Percentiles rank a stretch among this genome's conserved stretches.
phyloP scores from a whole-genome alignment of 768 basidiomycete species.

The Podaxis sp. region DNA sequence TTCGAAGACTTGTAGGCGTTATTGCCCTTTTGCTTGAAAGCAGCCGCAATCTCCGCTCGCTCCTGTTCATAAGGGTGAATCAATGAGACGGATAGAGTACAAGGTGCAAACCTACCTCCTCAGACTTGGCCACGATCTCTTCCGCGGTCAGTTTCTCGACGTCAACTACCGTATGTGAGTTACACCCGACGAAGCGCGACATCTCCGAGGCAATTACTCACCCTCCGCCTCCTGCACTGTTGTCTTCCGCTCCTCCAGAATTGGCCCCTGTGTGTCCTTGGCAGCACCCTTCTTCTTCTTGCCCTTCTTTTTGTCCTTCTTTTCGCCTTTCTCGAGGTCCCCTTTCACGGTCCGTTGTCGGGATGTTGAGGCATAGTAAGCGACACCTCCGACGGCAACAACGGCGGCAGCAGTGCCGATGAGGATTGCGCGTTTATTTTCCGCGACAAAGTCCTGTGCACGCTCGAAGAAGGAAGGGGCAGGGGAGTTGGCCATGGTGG shows the following conservation, averaged over 20 bases:
- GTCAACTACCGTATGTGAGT: slow-evolving; percentile 20
- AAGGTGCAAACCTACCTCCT: slow-evolving; percentile 43
- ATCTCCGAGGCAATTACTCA: slow-evolving; percentile 11
- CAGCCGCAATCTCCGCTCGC: slow-evolving; percentile 56
- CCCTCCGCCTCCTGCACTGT: slow-evolving; percentile 31
- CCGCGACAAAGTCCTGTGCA: slow-evolving; percentile 64
- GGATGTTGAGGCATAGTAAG: slow-evolving; percentile 71
- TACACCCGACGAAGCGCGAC: neutral
- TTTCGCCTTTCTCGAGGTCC: slow-evolving; percentile 44
- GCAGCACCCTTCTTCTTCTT: slow-evolving; percentile 57
- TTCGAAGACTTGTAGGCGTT: slow-evolving; percentile 61
- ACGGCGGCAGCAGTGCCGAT: slow-evolving; percentile 72
- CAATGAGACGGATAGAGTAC: slow-evolving; percentile 7
- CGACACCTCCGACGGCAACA: slow-evolving; percentile 69
- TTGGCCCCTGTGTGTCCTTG: slow-evolving; percentile 66
- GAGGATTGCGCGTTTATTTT: slow-evolving; percentile 76
- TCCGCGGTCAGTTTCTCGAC: slow-evolving; percentile 50
- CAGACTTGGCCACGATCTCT: slow-evolving; percentile 55
- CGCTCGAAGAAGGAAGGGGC: slow-evolving; percentile 49
- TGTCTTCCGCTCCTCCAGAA: slow-evolving; percentile 73
- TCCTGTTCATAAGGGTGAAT: slow-evolving; percentile 40
- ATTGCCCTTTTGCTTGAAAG: slow-evolving; percentile 73
- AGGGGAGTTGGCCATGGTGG: slow-evolving; percentile 18
- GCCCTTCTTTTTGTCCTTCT: slow-evolving; percentile 44
- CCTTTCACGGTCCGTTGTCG: slow-evolving; percentile 27